Percentiles rank a stretch among this genome's conserved stretches.
phyloP scores from a whole-genome alignment of 2,329 filamentous ascomycete genomes.

The Sclerotinia sclerotiorum region DNA sequence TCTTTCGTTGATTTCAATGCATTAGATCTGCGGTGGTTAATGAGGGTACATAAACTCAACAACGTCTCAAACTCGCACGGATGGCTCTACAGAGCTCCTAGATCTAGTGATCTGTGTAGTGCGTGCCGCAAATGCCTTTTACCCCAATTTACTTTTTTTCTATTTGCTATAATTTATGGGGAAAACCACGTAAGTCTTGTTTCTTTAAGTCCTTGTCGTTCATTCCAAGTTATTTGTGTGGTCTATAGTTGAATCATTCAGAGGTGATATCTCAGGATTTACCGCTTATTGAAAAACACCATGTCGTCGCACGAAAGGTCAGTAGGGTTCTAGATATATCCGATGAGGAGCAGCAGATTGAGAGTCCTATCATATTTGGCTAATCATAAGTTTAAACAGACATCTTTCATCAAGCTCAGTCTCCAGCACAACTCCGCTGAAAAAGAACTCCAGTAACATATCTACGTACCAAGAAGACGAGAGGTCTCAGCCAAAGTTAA shows the following conservation, averaged over 20 bases:
- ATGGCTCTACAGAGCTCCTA: not conserved
- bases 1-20: not conserved
- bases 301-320: slow-evolving; percentile 6
- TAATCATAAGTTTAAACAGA: not conserved
- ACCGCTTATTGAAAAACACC: not conserved
- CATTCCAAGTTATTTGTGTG: not conserved
- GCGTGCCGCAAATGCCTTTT: not conserved
- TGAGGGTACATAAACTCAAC: not conserved
- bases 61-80: slow-evolving; percentile 13
- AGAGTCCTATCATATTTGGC: not conserved
- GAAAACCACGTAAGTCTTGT: not conserved
- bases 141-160: not conserved
- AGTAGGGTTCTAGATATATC: not conserved
- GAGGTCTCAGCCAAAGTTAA: slow-evolving; percentile 24
- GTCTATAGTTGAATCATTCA: not conserved
- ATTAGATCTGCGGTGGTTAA: not conserved
- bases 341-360: not conserved
- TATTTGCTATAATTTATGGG: not conserved
- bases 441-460: not conserved
- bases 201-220: not conserved
- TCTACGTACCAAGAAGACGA: not conserved
- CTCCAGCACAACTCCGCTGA: not conserved
- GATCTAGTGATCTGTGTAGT: not conserved
- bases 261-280: too few relatives aligned
- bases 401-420: slow-evolving; percentile 3